These are phyloP conservation scores for Dothideomycetidae sp. DNA, from an alignment of 2,329 filamentous ascomycete species.

Conservation along the genomic window DNA sequence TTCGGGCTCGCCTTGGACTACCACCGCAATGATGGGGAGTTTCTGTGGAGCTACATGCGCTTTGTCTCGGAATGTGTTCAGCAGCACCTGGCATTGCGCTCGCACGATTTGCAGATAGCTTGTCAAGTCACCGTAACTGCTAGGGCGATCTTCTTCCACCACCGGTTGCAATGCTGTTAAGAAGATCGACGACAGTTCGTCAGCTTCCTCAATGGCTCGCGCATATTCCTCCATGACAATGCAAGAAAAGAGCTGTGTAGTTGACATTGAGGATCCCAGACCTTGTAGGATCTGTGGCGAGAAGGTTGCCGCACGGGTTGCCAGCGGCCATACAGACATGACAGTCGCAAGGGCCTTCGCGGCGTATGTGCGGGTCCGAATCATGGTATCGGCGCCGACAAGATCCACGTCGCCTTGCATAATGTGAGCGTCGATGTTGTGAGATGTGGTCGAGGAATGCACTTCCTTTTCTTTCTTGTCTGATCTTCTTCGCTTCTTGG, in stretches of 20 bases:
- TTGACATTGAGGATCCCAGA: conserved; percentile 61
- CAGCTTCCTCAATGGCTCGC: conserved; percentile 33
- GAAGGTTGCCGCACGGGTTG: conserved; percentile 46
- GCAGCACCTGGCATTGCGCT: conserved; percentile 77
- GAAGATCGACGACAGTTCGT: conserved; percentile 43
- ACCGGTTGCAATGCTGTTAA: conserved; percentile 55
- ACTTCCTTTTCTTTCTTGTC: conserved; percentile 63
- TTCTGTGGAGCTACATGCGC: conserved; percentile 64
- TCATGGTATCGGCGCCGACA: conserved; percentile 74
- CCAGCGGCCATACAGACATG: conserved; percentile 59
- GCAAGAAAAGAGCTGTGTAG: conserved; percentile 70
- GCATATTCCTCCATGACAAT: conserved; percentile 85
- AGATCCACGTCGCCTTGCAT: conserved; percentile 93
- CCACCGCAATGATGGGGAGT: conserved; percentile 68
- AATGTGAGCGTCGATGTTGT: conserved; percentile 97
- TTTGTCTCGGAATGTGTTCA: conserved; percentile 84
- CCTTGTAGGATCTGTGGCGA: conserved; percentile 50
- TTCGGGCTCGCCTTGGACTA: conserved; percentile 85
- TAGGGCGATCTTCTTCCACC: conserved; percentile 66
- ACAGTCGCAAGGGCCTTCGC: conserved; percentile 75
- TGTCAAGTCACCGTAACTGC: conserved; percentile 77
- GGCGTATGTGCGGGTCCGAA: conserved; percentile 78
- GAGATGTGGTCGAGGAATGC: conserved; percentile 44
- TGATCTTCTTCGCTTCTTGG: conserved; percentile 68
- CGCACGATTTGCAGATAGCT: conserved; percentile 80